These are phyloP conservation scores for Pseudisothecium myosuroides DNA, from an alignment of 225 moss, liverwort and hornwort genomes.

Conservation along the genomic window DNA sequence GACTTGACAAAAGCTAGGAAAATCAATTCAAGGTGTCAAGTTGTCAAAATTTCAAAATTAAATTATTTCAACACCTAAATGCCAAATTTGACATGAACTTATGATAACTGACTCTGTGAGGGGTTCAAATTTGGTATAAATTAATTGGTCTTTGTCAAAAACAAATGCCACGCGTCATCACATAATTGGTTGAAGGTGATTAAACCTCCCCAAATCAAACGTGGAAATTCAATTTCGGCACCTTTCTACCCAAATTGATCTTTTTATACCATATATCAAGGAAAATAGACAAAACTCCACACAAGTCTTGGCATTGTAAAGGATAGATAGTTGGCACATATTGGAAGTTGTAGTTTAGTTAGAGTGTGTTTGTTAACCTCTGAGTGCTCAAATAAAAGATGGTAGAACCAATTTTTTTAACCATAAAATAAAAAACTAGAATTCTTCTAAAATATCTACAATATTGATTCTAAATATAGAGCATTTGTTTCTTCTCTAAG, in stretches of 20 bases:
- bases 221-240: background rate
- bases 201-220: fast-evolving
- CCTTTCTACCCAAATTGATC: too few species aligned
- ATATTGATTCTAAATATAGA: background rate
- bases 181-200: background rate
- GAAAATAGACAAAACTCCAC: background rate
- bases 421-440: background rate
- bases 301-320: background rate
- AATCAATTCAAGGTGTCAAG: too few species aligned
- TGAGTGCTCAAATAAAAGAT: background rate
- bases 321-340: background rate
- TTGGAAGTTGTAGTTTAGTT: background rate
- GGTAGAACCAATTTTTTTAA: too few species aligned
- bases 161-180: background rate
- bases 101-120: too few species aligned
- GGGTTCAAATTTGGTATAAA: background rate
- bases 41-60: too few species aligned
- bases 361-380: background rate
- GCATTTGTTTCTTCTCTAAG: background rate
- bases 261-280: background rate
- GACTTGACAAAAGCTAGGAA: too few species aligned
- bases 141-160: background rate
- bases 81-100: too few species aligned
- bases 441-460: background rate
- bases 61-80: too few species aligned